Percentiles rank a stretch among this genome's conserved stretches.
These are phyloP conservation scores for Kwoniella pini DNA, from an alignment of 768 basidiomycete species.

Conservation along the genomic window DNA sequence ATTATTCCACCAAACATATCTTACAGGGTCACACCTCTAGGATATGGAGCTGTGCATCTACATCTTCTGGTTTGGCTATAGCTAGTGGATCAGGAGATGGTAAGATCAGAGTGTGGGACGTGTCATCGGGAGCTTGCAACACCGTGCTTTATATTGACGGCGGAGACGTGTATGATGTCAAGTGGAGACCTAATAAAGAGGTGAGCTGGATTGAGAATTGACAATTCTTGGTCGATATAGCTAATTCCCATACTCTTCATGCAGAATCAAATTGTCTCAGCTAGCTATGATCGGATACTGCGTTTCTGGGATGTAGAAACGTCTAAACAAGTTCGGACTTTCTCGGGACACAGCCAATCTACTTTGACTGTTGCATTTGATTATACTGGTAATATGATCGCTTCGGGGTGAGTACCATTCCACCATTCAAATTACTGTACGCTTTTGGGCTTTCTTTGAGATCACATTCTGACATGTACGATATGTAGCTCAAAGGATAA, in stretches of 20 bases:
- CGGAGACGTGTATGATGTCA: conserved; percentile 52
- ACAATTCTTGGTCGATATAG: neutral
- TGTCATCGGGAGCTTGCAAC: conserved; percentile 18
- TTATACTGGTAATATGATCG: conserved; percentile 45
- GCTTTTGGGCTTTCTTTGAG: neutral
- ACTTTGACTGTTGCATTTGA: conserved; percentile 46
- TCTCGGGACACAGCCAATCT: conserved; percentile 51
- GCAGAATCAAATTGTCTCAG: conserved; percentile 46
- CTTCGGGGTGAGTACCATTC: conserved; percentile 40
- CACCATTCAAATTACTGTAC: neutral
- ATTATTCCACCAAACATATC: conserved; percentile 21
- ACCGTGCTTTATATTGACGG: conserved; percentile 37
- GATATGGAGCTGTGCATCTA: conserved; percentile 45
- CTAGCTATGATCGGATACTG: conserved; percentile 51
- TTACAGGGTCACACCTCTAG: conserved; percentile 47
- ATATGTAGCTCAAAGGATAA: conserved; percentile 44
- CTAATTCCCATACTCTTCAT: neutral
- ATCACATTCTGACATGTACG: too few relatives aligned
- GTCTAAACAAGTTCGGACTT: conserved; percentile 47
- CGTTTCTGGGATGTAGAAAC: conserved; percentile 48
- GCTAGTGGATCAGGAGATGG: conserved; percentile 50
- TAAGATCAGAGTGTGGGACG: conserved; percentile 46
- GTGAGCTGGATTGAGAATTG: conserved; percentile 11
- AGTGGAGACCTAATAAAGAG: conserved; percentile 40
- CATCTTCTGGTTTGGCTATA: conserved; percentile 11